A percentile compares a stretch with the other conserved stretches of the same genome.
phyloP scores from a whole-genome alignment of 176 grass and related monocot genomes.

The Phyllostachys edulis region DNA sequence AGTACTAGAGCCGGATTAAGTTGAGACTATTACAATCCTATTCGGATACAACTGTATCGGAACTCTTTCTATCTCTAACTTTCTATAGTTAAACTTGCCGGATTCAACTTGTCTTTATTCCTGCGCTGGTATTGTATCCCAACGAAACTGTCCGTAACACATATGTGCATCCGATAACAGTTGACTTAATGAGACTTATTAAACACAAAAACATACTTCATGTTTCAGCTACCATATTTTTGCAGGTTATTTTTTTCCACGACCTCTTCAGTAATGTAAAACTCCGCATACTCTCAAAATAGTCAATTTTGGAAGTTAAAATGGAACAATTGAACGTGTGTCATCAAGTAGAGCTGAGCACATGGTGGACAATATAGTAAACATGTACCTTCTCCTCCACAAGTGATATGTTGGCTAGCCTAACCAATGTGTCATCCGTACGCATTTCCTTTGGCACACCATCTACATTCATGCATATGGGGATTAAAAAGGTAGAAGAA shows the following conservation, averaged over 20 bases:
- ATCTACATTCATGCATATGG: slow-evolving; percentile 58
- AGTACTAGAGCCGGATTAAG: too few relatives aligned
- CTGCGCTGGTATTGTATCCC: too few relatives aligned
- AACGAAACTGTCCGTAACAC: too few relatives aligned
- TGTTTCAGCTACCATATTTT: slow-evolving; percentile 37
- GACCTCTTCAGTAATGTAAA: slow-evolving; percentile 31
- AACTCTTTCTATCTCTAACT: too few relatives aligned
- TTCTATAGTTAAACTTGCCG: too few relatives aligned
- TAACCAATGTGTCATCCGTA: slow-evolving; percentile 75
- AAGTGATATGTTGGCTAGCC: slow-evolving; percentile 82
- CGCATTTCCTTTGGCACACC: slow-evolving; percentile 93
- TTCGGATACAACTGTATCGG: too few relatives aligned
- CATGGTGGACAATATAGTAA: not conserved
- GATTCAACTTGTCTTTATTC: too few relatives aligned
- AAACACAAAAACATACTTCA: slow-evolving; percentile 35
- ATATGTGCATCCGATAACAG: not conserved
- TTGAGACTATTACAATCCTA: too few relatives aligned
- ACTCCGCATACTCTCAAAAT: slow-evolving; percentile 12
- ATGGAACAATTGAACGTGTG: not conserved
- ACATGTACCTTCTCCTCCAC: slow-evolving; percentile 86
- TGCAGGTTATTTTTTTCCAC: not conserved
- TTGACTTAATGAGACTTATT: slow-evolving; percentile 18
- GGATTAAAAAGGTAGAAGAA: slow-evolving; percentile 31
- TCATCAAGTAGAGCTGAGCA: slow-evolving; percentile 10
- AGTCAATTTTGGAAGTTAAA: slow-evolving; percentile 21